phyloP scores from a whole-genome alignment of 164 flowering plant species.

The Aristolochia fimbriata region DNA sequence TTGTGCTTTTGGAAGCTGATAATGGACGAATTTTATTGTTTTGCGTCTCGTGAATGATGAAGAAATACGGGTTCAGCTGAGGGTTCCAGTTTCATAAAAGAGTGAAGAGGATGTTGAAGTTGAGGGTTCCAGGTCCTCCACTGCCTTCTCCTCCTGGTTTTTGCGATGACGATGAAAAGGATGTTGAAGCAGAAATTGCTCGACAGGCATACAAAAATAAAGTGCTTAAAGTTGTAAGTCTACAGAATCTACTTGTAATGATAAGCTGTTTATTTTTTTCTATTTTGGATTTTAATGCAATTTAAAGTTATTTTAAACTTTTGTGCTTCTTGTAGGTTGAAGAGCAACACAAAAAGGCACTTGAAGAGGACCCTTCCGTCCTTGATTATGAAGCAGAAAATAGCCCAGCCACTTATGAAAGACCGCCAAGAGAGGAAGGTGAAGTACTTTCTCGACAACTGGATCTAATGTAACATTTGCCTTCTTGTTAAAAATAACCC shows the following conservation, averaged over 20 bases:
- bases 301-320: neutral
- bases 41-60: no score
- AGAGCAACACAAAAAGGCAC: constrained; percentile 83
- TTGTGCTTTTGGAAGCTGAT: no score
- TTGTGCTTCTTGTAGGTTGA: constrained; percentile 39
- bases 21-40: no score
- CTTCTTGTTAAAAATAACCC: neutral
- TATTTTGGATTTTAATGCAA: neutral
- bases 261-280: no score
- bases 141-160: constrained; percentile 32
- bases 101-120: constrained; percentile 42
- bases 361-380: constrained; percentile 83
- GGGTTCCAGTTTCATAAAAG: no score
- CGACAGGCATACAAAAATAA: constrained; percentile 79
- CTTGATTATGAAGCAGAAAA: constrained; percentile 78
- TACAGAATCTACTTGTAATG: neutral
- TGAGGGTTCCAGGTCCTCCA: constrained; percentile 54
- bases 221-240: constrained; percentile 55
- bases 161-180: constrained; percentile 49
- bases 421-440: constrained; percentile 79
- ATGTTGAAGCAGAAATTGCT: constrained; percentile 64
- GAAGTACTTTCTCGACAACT: neutral
- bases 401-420: constrained; percentile 31
- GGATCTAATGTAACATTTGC: no score
- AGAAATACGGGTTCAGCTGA: no score